phyloP scores from a whole-genome alignment of 257 asterid genomes.

The Solanum tarapatanum region DNA sequence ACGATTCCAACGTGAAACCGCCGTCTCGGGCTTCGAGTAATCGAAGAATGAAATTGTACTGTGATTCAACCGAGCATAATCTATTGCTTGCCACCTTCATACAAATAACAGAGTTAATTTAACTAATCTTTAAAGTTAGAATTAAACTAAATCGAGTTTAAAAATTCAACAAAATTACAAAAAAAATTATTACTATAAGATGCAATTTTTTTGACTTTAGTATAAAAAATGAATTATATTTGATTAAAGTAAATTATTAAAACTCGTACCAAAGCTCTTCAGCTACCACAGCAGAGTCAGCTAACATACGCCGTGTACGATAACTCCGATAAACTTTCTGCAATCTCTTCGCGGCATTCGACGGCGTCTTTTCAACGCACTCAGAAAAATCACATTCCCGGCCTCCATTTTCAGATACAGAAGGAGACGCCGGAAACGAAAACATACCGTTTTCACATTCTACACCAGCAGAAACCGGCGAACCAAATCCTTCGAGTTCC shows the following conservation, averaged over 20 bases:
- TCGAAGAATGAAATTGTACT: slow-evolving; percentile 82
- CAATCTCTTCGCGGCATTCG: slow-evolving; percentile 64
- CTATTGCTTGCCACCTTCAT: slow-evolving; percentile 83
- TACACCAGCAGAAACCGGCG: neutral
- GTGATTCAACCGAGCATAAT: slow-evolving; percentile 72
- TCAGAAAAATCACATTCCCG: slow-evolving; percentile 8
- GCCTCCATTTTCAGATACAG: neutral
- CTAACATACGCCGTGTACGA: slow-evolving; percentile 95
- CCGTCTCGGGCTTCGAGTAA: slow-evolving; percentile 68
- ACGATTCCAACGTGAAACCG: slow-evolving; percentile 87
- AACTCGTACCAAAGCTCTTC: slow-evolving; percentile 63
- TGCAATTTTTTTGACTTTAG: neutral
- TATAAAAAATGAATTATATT: neutral
- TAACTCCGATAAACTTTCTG: slow-evolving; percentile 92
- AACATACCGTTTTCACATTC: neutral
- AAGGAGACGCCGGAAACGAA: neutral
- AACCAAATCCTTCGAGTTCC: neutral
- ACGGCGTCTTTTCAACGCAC: neutral
- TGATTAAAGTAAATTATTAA: neutral
- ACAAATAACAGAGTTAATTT: neutral
- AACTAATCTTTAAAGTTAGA: neutral
- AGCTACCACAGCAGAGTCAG: slow-evolving; percentile 93
- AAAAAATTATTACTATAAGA: neutral
- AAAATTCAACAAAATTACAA: neutral
- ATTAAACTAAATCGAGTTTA: neutral